A percentile compares a stretch with the other conserved stretches of the same genome.
Evolutionary conservation across 768 basidiomycete genomes (phyloP).

Genomic region (Clavaria fumosa): DNA sequence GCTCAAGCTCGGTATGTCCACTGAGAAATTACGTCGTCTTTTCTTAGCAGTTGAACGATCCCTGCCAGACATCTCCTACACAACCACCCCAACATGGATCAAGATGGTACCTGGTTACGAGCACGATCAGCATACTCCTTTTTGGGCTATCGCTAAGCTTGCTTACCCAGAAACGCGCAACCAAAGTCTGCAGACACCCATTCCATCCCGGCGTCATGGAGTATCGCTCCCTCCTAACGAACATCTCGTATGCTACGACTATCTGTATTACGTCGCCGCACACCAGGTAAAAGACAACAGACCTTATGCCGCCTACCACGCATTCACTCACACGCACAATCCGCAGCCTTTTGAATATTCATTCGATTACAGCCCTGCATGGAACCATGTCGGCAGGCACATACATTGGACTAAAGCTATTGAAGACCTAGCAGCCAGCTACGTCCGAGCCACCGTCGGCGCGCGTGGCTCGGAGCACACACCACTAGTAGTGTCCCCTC

Average conservation of each 20-base stretch:
- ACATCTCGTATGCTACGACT: conserved; percentile 36
- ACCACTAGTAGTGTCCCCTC: conserved; percentile 27
- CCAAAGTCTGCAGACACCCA: conserved; percentile 23
- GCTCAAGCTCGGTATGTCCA: conserved; percentile 27
- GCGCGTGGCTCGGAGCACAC: conserved; percentile 20
- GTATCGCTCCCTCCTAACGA: conserved; percentile 34
- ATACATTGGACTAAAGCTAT: conserved; percentile 33
- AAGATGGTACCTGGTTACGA: conserved; percentile 29
- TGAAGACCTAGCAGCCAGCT: conserved; percentile 26
- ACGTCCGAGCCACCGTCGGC: conserved; percentile 30
- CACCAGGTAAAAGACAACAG: conserved; percentile 33
- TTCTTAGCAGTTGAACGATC: background rate
- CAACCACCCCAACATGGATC: conserved; percentile 31
- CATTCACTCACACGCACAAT: no score
- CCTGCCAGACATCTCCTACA: conserved; percentile 34
- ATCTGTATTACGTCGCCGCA: conserved; percentile 33
- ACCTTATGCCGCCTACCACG: no score
- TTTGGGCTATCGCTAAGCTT: conserved; percentile 31
- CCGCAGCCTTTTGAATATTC: conserved; percentile 38
- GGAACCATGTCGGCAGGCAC: conserved; percentile 37
- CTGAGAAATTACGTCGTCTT: background rate
- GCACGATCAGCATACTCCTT: conserved; percentile 28
- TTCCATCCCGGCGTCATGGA: conserved; percentile 25
- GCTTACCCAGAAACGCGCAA: conserved; percentile 29
- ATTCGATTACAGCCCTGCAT: conserved; percentile 42